These are phyloP conservation scores for Colletotrichum brevisporum DNA, from an alignment of 2,329 filamentous ascomycete species.

Conservation along the genomic window DNA sequence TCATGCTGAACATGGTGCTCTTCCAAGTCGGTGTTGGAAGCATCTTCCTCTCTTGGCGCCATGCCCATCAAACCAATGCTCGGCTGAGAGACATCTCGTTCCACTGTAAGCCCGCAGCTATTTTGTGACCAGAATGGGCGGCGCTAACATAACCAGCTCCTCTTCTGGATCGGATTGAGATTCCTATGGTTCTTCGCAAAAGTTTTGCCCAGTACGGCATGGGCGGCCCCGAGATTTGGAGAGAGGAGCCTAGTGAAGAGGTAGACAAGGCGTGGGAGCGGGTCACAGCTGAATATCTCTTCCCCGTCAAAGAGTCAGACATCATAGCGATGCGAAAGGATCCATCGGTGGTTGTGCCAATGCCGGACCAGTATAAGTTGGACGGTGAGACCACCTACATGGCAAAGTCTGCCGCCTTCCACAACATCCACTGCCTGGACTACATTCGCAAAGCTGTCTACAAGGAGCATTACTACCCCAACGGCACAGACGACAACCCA, in stretches of 20 bases:
- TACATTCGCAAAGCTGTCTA: conserved; percentile 26
- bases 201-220: conserved; percentile 26
- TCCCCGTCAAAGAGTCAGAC: conserved; percentile 21
- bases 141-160: conserved; percentile 4
- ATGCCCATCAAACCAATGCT: conserved; percentile 3
- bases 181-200: conserved; percentile 22
- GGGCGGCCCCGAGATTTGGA: conserved; percentile 26
- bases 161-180: background rate
- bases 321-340: conserved; percentile 23
- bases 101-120: background rate
- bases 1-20: conserved; percentile 7
- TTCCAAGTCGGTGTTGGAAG: conserved; percentile 19
- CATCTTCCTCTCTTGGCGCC: conserved; percentile 10
- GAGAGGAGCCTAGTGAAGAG: conserved; percentile 23
- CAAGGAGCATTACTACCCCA: conserved; percentile 22
- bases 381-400: conserved; percentile 25
- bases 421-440: conserved; percentile 33
- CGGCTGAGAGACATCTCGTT: conserved; percentile 11
- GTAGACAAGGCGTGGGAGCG: conserved; percentile 32
- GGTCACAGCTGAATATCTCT: conserved; percentile 19
- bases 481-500: conserved; percentile 26
- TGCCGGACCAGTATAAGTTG: conserved; percentile 20
- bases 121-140: too few species aligned
- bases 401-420: conserved; percentile 21
- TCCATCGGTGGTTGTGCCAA: conserved; percentile 14